Evolutionary conservation across 2,329 filamentous ascomycete genomes (phyloP).

Genomic region (Alternaria gansuensis): DNA sequence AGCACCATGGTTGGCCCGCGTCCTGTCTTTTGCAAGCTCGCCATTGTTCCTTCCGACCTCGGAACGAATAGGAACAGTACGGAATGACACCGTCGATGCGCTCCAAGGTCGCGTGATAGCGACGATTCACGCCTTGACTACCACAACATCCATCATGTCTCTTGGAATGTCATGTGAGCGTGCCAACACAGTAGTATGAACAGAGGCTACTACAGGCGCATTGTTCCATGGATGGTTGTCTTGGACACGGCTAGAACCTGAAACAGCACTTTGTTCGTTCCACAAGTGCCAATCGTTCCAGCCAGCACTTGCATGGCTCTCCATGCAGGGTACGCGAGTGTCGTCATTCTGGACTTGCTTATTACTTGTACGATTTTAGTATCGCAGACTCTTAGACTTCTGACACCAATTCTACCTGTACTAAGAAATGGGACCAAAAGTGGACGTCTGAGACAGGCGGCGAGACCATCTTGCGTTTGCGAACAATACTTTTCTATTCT

Average conservation of each 20-base stretch:
- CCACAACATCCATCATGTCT: slow-evolving; percentile 5
- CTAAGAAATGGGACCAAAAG: no score
- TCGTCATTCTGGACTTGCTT: slow-evolving; percentile 1
- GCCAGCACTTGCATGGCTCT: neutral
- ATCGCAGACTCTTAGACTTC: neutral
- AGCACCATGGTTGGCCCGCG: neutral
- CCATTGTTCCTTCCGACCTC: slow-evolving; percentile 28
- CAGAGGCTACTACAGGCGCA: neutral
- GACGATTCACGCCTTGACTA: slow-evolving; percentile 7
- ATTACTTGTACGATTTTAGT: neutral
- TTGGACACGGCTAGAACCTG: neutral
- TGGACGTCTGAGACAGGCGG: neutral
- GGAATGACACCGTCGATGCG: slow-evolving; percentile 9
- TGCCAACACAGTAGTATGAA: neutral
- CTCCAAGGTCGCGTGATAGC: slow-evolving; percentile 19
- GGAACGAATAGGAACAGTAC: slow-evolving; percentile 26
- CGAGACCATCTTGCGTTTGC: neutral
- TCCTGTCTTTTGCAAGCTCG: neutral
- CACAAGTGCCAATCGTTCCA: neutral
- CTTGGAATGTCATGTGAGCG: slow-evolving; percentile 2
- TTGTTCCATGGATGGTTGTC: neutral
- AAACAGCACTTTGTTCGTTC: neutral
- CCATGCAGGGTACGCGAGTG: neutral
- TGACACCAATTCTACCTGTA: neutral
- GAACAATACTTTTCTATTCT: slow-evolving; percentile 23